Conservation (phyloP, 1,284 basidiomycete genomes). For the Wallemia hederae region DNA sequence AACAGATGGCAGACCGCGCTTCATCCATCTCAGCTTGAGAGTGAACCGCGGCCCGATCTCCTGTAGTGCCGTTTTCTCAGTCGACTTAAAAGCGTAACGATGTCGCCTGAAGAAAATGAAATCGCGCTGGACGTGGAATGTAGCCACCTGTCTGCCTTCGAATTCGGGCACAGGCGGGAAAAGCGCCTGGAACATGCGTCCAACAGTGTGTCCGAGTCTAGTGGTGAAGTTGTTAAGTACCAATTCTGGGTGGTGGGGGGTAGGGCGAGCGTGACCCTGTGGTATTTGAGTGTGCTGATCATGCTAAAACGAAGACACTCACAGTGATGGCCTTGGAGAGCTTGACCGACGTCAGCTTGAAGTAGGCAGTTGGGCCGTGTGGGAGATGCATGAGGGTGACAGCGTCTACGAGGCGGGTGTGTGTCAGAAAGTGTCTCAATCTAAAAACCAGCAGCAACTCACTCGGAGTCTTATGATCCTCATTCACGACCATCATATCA, state of each 20-base stretch:
- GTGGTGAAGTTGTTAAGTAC: slow-evolving; percentile 90
- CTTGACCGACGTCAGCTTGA: slow-evolving; percentile 70
- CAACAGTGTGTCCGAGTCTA: slow-evolving; percentile 68
- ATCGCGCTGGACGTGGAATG: slow-evolving; percentile 89
- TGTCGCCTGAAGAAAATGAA: slow-evolving; percentile 93
- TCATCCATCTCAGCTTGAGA: slow-evolving; percentile 63
- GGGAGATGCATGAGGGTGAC: slow-evolving; percentile 78
- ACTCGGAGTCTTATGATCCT: slow-evolving; percentile 79
- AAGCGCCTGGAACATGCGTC: slow-evolving; percentile 74
- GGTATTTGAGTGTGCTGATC: slow-evolving; percentile 1
- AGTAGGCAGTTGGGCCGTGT: slow-evolving; percentile 76
- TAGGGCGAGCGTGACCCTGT: slow-evolving; percentile 70
- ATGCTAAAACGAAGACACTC: slow-evolving; percentile 10
- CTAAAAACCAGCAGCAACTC: slow-evolving; percentile 15
- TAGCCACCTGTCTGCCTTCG: slow-evolving; percentile 87
- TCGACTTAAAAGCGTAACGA: slow-evolving; percentile 68
- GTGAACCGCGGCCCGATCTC: slow-evolving; percentile 97
- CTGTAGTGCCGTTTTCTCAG: slow-evolving; percentile 73
- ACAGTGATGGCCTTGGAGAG: slow-evolving; percentile 64
- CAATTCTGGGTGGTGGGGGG: slow-evolving; percentile 78
- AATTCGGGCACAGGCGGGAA: slow-evolving; percentile 90
- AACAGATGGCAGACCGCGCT: slow-evolving; percentile 61
- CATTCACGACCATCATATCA: slow-evolving; percentile 74
- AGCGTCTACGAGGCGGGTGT: slow-evolving; percentile 30
- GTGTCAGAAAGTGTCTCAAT: slow-evolving; percentile 1